Conservation (phyloP, 1,139 yeast genomes). For the Candida sp. region DNA sequence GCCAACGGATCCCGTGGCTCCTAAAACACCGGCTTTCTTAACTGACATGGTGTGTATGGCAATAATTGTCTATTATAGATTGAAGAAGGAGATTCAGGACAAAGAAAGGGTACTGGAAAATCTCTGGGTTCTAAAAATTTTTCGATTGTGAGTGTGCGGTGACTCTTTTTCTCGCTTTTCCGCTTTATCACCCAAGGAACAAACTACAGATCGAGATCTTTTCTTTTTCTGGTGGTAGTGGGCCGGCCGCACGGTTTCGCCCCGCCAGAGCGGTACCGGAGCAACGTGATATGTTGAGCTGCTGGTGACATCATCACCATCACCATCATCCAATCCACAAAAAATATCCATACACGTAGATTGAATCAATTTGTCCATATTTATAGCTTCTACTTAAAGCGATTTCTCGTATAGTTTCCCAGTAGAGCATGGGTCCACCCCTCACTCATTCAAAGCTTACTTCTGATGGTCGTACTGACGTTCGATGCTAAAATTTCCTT, state of each 20-base stretch:
- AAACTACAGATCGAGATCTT: neutral
- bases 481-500: neutral
- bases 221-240: neutral
- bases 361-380: neutral
- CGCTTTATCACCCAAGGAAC: neutral
- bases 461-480: neutral
- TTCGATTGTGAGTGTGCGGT: neutral
- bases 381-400: neutral
- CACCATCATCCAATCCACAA: neutral
- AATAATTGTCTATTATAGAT: neutral
- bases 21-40: constrained; percentile 84
- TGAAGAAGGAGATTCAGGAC: no score
- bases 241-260: no score
- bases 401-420: neutral
- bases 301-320: no score
- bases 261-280: neutral
- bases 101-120: neutral
- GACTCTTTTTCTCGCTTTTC: neutral
- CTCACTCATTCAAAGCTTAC: neutral
- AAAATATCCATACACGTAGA: neutral
- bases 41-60: constrained; percentile 18
- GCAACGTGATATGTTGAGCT: neutral
- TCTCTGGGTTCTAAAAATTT: neutral
- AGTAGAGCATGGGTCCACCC: neutral
- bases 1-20: constrained; percentile 99